Conservation (phyloP, 139 green algal genomes). For the Picochlorum sp. region DNA sequence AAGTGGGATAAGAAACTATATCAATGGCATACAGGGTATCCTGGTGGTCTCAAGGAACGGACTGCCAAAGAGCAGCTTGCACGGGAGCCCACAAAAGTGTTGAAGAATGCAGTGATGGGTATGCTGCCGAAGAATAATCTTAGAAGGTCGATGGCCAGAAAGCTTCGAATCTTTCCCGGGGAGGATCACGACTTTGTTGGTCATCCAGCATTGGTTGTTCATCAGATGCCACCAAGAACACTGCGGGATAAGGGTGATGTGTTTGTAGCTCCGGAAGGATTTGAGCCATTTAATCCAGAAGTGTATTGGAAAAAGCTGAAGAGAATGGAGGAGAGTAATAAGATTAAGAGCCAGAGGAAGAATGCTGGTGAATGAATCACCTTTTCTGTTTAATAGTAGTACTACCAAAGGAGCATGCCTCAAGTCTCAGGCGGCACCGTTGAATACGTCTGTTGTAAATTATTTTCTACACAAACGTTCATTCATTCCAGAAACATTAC, state of each 20-base stretch:
- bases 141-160: slow-evolving; percentile 49
- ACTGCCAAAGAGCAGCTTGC: slow-evolving; percentile 48
- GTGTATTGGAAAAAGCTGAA: slow-evolving; percentile 28
- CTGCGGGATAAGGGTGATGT: slow-evolving; percentile 45
- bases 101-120: slow-evolving; percentile 64
- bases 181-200: slow-evolving; percentile 56
- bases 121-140: slow-evolving; percentile 89
- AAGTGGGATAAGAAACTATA: slow-evolving; percentile 89
- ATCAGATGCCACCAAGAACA: slow-evolving; percentile 40
- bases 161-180: slow-evolving; percentile 73
- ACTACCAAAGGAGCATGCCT: too few relatives aligned
- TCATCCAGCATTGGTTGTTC: slow-evolving; percentile 36
- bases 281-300: slow-evolving; percentile 64
- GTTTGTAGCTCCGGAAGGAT: slow-evolving; percentile 53
- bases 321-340: not conserved
- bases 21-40: slow-evolving; percentile 77
- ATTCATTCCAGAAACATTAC: too few relatives aligned
- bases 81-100: slow-evolving; percentile 51
- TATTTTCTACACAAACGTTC: not conserved
- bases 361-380: not conserved
- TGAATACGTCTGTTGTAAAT: not conserved
- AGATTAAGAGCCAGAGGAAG: not conserved
- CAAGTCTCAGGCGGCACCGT: too few relatives aligned
- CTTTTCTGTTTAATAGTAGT: too few relatives aligned
- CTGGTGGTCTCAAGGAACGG: slow-evolving; percentile 70